Percentiles rank a stretch among this genome's conserved stretches.
Conservation (phyloP, 257 asterid species). For the Solanum microdontum region DNA sequence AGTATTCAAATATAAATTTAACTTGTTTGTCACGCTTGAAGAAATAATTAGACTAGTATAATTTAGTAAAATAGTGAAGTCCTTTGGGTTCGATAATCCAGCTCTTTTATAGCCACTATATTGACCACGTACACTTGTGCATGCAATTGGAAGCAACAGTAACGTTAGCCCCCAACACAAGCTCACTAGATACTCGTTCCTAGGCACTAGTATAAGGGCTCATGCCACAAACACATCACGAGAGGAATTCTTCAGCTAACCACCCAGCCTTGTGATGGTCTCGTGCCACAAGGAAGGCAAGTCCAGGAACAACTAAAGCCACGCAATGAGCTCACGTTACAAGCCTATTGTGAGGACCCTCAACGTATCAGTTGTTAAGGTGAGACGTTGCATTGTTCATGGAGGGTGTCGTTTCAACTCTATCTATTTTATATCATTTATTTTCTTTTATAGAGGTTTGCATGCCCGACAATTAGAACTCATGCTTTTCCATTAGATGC, state of each 20-base stretch:
- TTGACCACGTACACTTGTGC: background rate
- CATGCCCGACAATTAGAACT: background rate
- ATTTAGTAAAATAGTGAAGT: background rate
- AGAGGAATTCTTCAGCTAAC: background rate
- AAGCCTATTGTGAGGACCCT: background rate
- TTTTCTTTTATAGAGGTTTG: background rate
- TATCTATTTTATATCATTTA: background rate
- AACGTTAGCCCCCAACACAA: background rate
- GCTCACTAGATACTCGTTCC: background rate
- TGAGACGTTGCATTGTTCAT: background rate
- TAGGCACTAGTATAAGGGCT: background rate
- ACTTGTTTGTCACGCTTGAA: background rate
- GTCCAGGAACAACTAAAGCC: background rate
- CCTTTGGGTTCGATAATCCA: background rate
- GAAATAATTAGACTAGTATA: background rate
- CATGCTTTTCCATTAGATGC: background rate
- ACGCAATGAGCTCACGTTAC: background rate
- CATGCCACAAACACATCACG: background rate
- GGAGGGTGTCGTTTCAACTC: background rate
- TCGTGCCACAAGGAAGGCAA: background rate
- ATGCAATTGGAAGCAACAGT: background rate
- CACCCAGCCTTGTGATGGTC: background rate
- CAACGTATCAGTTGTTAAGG: background rate
- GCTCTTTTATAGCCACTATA: background rate
- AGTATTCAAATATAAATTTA: background rate